Base-by-base conservation (phyloP, 2,329 filamentous ascomycete species). In the Fusarium metavorans region DNA sequence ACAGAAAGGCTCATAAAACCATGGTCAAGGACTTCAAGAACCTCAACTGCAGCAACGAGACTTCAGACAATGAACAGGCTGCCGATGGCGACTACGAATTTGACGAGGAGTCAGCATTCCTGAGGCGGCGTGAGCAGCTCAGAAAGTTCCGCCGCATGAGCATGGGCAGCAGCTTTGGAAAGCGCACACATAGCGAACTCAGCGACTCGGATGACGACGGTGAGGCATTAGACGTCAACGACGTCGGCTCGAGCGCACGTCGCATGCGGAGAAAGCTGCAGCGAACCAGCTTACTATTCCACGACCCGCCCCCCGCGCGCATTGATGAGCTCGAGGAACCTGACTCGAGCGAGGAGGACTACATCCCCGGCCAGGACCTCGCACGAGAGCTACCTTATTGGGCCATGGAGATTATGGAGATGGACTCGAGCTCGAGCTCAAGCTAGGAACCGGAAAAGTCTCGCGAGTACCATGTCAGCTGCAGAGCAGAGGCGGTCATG, bases 311-410 rank as follows among this genome's bases (percentile, higher is more conserved):
- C 13, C 83, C 84, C 58, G 86, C 86, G 13, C 83, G 85, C 41
- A 89, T 89, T 67, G 87, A 88, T 41, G 88, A 89, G 80, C 81
- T 88, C 2, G 88, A 89, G 18, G 88, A 89, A 78, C 87, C 87
- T 13, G 83, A 85, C 66, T 87, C 86, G 27, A 84, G 83, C 67
- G 85, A 87, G 27, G 85, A 87, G 45, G 85, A 86, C 59, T 80
- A 80, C 52, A 76, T 82, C 16, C 80, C 84, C 11, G 82, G 84
- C 25, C 82, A 85, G 61, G 78, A 81, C n/a, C 80, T 88, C 20
- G 86, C 86, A 6, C 83, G 83, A 60, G 86, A 89, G 77, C 79
- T 89, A 13, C 87, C 88, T 1, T 88, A 87, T 75, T 88, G 84
- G 73, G 83, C 83, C 3, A 82, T 87, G 69, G 85, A 88, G 77